Conservation (phyloP, 2,329 filamentous ascomycete genomes). For the Tolypocladium album region DNA sequence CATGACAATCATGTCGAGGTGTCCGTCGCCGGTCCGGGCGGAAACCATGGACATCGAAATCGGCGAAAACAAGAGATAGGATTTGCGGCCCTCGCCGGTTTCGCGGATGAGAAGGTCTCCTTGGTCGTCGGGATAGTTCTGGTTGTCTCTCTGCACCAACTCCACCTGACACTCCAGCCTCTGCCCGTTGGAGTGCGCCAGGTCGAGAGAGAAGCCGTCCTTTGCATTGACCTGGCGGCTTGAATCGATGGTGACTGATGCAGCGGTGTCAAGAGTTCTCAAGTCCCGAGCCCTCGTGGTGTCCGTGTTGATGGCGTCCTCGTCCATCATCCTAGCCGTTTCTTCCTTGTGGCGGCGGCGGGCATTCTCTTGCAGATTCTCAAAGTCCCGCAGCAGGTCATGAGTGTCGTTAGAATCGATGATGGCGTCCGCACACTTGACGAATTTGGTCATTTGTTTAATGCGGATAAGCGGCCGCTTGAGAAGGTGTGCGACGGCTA, state of each 20-base stretch:
- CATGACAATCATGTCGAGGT: constrained; percentile 75
- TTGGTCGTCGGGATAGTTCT: constrained; percentile 50
- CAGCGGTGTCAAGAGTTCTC: constrained; percentile 61
- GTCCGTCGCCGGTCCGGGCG: constrained; percentile 61
- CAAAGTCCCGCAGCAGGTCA: constrained; percentile 43
- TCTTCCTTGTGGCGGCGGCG: constrained; percentile 54
- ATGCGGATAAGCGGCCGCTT: constrained; percentile 81
- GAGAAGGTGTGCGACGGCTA: constrained; percentile 87
- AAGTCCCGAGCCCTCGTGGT: constrained; percentile 70
- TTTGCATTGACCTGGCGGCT: constrained; percentile 76
- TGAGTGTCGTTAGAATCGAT: constrained; percentile 34
- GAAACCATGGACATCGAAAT: constrained; percentile 65
- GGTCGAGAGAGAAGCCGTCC: constrained; percentile 77
- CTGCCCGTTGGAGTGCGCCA: constrained; percentile 84
- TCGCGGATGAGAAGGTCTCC: constrained; percentile 92
- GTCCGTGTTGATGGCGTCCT: constrained; percentile 78
- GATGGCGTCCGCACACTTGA: constrained; percentile 56
- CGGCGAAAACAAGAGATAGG: constrained; percentile 86
- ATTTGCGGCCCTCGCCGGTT: constrained; percentile 60
- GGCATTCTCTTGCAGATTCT: constrained; percentile 64
- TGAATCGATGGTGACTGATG: constrained; percentile 62
- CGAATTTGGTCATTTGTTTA: constrained; percentile 76
- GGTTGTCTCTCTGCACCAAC: constrained; percentile 73
- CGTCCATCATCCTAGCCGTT: constrained; percentile 66
- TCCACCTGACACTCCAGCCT: constrained; percentile 83